Conservation (phyloP, 805 yeast genomes). For the Cyberlindnera lachancei region DNA sequence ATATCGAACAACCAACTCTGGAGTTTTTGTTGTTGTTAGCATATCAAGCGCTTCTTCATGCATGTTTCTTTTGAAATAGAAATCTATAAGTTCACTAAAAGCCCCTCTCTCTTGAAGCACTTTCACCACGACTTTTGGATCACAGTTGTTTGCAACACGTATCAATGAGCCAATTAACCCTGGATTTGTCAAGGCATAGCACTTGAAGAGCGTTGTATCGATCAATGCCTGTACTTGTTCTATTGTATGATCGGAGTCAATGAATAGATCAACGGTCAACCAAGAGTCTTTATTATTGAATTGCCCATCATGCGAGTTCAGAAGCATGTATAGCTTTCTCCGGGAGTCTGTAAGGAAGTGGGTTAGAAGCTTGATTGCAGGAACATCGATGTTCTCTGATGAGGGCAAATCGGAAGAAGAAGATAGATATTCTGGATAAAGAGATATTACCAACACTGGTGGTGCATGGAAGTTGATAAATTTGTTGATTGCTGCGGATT, state of each 20-base stretch:
- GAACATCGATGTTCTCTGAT: slow-evolving; percentile 4
- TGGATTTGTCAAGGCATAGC: slow-evolving; percentile 64
- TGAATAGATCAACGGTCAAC: slow-evolving; percentile 12
- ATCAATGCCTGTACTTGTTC: slow-evolving; percentile 40
- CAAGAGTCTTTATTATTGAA: slow-evolving; percentile 11
- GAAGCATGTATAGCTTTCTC: slow-evolving; percentile 32
- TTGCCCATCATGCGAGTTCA: slow-evolving; percentile 7
- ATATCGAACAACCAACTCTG: slow-evolving; percentile 38
- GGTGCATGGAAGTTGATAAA: slow-evolving; percentile 53
- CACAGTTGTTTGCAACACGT: slow-evolving; percentile 69
- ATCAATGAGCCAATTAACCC: slow-evolving; percentile 77
- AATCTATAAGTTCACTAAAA: slow-evolving; percentile 68
- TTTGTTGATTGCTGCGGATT: slow-evolving; percentile 30
- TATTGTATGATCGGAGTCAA: slow-evolving; percentile 14
- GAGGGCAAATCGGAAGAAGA: slow-evolving; percentile 2
- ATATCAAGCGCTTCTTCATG: slow-evolving; percentile 65
- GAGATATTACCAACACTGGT: slow-evolving; percentile 42
- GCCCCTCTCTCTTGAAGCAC: slow-evolving; percentile 41
- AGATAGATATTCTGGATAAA: slow-evolving; percentile 34
- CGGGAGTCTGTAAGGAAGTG: slow-evolving; percentile 42
- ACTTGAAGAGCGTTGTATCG: slow-evolving; percentile 72
- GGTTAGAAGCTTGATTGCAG: slow-evolving; percentile 20
- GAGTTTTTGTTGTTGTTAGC: slow-evolving; percentile 32
- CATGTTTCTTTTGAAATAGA: slow-evolving; percentile 52
- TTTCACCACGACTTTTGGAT: slow-evolving; percentile 50